Base-by-base conservation (phyloP, 352 stramenopile genomes). In the Globisporangium rhizosaccharum region DNA sequence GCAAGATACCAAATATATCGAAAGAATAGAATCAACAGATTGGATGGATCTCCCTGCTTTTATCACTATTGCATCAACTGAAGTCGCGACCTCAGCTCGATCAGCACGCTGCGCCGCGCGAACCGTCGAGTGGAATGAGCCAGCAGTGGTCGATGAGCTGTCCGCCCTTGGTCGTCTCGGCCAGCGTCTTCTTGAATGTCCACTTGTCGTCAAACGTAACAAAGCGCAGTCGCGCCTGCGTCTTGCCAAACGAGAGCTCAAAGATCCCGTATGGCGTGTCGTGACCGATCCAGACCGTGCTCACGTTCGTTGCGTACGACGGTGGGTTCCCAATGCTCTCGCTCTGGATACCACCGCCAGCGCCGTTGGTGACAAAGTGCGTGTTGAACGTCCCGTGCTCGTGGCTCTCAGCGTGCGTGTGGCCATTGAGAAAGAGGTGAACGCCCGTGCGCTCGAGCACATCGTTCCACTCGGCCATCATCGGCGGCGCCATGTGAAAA, bases 391-490 rank as follows among this genome's bases (percentile, higher is more conserved):
- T 57, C 9, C 63, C 76, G 45, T 80, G 86, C 45, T 90, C 76
- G 63, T 91, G 81, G 51, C 76, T 85, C 66, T 88, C 79, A 30
- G 74, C 82, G 54, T 91, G 81, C 3, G 75, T 91, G 67, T 91
- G 81, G 39, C 82, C 82, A 62, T 89, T 89, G 46, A 91, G 79
- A 61, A 72, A 89, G 26, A 85, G 63, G 20, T 88, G 73, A 9
- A 89, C 65, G 56, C 68, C 70, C 33, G 62, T 69, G 28, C 70
- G 74, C 11, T 67, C 57, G 8, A 87, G 59, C 68, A 84, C 73
- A 1, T 71, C 48, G 56, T 86, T 85, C 70, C 83, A 82, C 39
- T 86, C 70, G 20, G 68, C 57, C 76, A 88, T 88, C 71, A 86
- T 81, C n/a, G 63, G 57, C 28, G 79, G 82, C 10, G 65, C 62